These are phyloP conservation scores for Alternaria sp. DNA, from an alignment of 2,329 filamentous ascomycete genomes.

Conservation along the genomic window DNA sequence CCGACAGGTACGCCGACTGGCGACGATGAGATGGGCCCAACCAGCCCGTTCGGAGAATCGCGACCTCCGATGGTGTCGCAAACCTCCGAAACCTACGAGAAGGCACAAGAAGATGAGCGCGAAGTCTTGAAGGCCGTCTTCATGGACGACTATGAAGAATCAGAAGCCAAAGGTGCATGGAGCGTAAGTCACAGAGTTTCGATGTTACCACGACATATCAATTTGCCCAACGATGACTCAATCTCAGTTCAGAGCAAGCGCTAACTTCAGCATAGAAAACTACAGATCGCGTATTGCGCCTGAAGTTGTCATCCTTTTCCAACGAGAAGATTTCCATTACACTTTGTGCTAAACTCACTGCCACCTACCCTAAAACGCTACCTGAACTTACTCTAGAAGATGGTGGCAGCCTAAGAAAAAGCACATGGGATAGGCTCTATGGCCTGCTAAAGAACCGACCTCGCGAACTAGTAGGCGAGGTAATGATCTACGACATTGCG, in stretches of 20 bases:
- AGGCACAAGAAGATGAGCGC: slow-evolving; percentile 87
- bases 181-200: slow-evolving; percentile 65
- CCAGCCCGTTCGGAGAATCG: slow-evolving; percentile 39
- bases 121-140: slow-evolving; percentile 88
- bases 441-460: slow-evolving; percentile 74
- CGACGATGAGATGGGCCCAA: slow-evolving; percentile 29
- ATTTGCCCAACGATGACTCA: neutral
- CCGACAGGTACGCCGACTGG: slow-evolving; percentile 26
- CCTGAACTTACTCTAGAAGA: slow-evolving; percentile 76
- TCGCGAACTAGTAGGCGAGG: slow-evolving; percentile 68
- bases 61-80: slow-evolving; percentile 40
- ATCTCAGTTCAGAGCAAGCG: neutral
- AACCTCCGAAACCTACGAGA: slow-evolving; percentile 71
- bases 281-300: slow-evolving; percentile 79
- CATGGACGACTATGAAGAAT: slow-evolving; percentile 82
- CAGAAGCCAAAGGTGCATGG: slow-evolving; percentile 80
- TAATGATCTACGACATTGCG: slow-evolving; percentile 71
- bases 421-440: slow-evolving; percentile 74
- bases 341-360: slow-evolving; percentile 81
- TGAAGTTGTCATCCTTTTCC: slow-evolving; percentile 76
- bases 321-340: slow-evolving; percentile 75
- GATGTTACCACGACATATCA: neutral
- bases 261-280: slow-evolving; percentile 66
- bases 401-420: slow-evolving; percentile 70
- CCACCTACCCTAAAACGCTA: slow-evolving; percentile 87